A percentile compares a stretch with the other conserved stretches of the same genome.
phyloP scores from a whole-genome alignment of 1,284 basidiomycete species.

The Kalmanozyma brasiliensis region DNA sequence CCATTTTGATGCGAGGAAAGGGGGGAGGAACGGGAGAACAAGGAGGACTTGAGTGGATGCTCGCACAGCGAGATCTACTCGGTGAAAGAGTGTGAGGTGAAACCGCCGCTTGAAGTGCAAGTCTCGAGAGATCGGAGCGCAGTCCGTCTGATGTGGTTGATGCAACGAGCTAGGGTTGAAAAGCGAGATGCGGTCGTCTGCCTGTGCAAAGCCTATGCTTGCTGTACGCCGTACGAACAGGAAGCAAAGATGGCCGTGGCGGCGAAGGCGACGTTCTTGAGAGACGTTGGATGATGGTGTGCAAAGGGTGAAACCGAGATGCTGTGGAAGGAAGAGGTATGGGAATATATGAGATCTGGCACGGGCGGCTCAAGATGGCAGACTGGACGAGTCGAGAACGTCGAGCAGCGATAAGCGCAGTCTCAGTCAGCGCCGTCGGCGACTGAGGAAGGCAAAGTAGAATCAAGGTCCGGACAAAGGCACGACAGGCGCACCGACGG shows the following conservation, averaged over 20 bases:
- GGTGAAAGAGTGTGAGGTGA: neutral
- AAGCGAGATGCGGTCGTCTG: constrained; percentile 2
- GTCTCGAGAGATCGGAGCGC: neutral
- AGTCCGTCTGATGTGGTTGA: constrained; percentile 1
- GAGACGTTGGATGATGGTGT: neutral
- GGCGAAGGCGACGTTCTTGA: constrained; percentile 10
- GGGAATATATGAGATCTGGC: constrained; percentile 30
- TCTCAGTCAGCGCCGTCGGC: constrained; percentile 19
- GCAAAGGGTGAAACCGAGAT: neutral
- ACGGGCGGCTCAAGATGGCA: constrained; percentile 2
- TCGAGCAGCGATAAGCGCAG: neutral
- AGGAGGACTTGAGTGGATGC: neutral
- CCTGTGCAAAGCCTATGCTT: constrained; percentile 14
- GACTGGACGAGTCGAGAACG: neutral
- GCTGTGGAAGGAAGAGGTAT: neutral
- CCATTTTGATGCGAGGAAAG: constrained; percentile 11
- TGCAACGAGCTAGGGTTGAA: neutral
- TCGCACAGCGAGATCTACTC: constrained; percentile 11
- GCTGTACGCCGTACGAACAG: constrained; percentile 32
- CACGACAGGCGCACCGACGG: neutral
- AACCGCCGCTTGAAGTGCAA: neutral
- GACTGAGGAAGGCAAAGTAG: constrained; percentile 1
- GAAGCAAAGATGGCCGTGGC: constrained; percentile 11
- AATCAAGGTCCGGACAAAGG: neutral
- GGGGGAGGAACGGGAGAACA: neutral